phyloP scores from a whole-genome alignment of 805 yeast species.

The Cyberlindnera subsufficiens region DNA sequence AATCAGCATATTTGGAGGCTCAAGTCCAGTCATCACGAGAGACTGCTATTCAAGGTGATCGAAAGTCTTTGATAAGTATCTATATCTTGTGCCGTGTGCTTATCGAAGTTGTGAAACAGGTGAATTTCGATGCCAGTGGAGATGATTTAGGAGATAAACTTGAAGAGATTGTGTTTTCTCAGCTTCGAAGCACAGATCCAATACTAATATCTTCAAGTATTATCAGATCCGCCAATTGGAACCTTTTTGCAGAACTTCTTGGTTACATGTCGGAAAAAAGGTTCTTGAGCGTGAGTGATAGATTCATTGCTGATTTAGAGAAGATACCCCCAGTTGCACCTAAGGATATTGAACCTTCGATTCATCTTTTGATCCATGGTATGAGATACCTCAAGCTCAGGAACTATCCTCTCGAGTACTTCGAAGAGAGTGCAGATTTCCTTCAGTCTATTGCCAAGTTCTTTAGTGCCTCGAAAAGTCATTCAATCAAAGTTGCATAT shows the following conservation, averaged over 20 bases:
- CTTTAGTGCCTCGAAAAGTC: slow-evolving; percentile 58
- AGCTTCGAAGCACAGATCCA: slow-evolving; percentile 84
- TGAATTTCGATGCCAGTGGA: slow-evolving; percentile 67
- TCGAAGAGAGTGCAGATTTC: slow-evolving; percentile 93
- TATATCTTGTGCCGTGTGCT: slow-evolving; percentile 86
- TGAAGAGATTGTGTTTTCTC: slow-evolving; percentile 91
- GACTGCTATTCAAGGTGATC: slow-evolving; percentile 76
- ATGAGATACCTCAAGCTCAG: slow-evolving; percentile 80
- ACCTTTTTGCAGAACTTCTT: slow-evolving; percentile 76
- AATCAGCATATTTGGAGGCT: slow-evolving; percentile 38
- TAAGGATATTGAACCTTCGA: slow-evolving; percentile 49
- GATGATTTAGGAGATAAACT: slow-evolving; percentile 76
- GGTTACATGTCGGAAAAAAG: slow-evolving; percentile 88
- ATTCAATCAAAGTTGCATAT: slow-evolving; percentile 66
- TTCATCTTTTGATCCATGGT: slow-evolving; percentile 78
- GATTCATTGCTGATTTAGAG: slow-evolving; percentile 90
- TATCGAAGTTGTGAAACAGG: slow-evolving; percentile 86
- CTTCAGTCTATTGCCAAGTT: slow-evolving; percentile 82
- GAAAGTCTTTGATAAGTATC: slow-evolving; percentile 81
- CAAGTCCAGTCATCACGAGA: slow-evolving; percentile 43
- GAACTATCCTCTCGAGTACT: slow-evolving; percentile 79
- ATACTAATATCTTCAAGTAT: slow-evolving; percentile 54
- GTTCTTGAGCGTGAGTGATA: slow-evolving; percentile 83
- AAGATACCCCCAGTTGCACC: slow-evolving; percentile 56
- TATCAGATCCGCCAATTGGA: slow-evolving; percentile 91